These are phyloP conservation scores for Termitomyces sp. DNA, from an alignment of 768 basidiomycete species.

Conservation along the genomic window DNA sequence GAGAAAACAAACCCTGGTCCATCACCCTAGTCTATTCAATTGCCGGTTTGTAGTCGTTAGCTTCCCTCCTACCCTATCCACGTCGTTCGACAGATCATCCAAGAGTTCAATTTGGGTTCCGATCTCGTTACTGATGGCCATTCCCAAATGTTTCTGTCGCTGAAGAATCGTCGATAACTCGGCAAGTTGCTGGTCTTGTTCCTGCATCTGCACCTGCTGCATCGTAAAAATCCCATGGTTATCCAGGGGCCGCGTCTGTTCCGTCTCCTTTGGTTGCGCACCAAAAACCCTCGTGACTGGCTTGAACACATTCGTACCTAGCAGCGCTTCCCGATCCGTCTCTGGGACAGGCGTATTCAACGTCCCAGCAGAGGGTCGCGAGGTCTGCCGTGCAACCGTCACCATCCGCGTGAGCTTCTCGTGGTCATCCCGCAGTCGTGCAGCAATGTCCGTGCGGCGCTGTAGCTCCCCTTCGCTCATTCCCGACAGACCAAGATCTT, in stretches of 20 bases:
- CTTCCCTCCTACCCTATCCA: constrained; percentile 76
- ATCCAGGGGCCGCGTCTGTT: constrained; percentile 83
- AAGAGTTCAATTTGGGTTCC: constrained; percentile 80
- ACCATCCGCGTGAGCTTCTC: constrained; percentile 85
- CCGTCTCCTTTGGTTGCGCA: constrained; percentile 68
- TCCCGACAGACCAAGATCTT: constrained; percentile 58
- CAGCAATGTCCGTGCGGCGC: constrained; percentile 85
- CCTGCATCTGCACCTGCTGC: constrained; percentile 75
- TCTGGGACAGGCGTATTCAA: constrained; percentile 38
- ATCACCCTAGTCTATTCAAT: constrained; percentile 69
- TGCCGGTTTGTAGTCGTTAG: constrained; percentile 77
- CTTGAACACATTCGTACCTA: constrained; percentile 40
- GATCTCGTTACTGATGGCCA: constrained; percentile 83
- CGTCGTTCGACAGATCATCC: constrained; percentile 70
- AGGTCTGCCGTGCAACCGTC: constrained; percentile 60
- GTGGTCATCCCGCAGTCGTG: constrained; percentile 84
- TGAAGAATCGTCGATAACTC: constrained; percentile 77
- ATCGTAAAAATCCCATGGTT: constrained; percentile 73
- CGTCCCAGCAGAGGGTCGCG: constrained; percentile 26
- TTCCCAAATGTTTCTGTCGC: constrained; percentile 81
- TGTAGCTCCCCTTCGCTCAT: constrained; percentile 92
- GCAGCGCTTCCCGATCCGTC: constrained; percentile 60
- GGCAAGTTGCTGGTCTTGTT: constrained; percentile 81
- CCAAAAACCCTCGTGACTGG: constrained; percentile 81
- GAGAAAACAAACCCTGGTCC: not conserved